Evolutionary conservation across 805 yeast genomes (phyloP).

Genomic region (Lachancea meyersii): DNA sequence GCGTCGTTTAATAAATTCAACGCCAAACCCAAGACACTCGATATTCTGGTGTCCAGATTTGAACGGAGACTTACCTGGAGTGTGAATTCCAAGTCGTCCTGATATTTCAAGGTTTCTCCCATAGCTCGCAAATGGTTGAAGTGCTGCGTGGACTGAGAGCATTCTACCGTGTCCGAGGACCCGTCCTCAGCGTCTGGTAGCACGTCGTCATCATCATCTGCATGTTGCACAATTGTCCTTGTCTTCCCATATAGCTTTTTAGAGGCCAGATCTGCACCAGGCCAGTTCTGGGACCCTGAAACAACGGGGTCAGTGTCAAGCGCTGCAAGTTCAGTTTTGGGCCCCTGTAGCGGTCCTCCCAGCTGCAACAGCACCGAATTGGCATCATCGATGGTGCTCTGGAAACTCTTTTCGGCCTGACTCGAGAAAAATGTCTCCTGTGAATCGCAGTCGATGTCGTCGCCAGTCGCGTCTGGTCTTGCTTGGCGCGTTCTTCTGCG

Average conservation of each 20-base stretch:
- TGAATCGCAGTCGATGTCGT: conserved; percentile 2
- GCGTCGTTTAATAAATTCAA: conserved; percentile 16
- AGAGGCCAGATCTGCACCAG: background rate
- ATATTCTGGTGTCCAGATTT: conserved; percentile 6
- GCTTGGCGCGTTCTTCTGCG: conserved; percentile 12
- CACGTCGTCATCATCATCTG: conserved; percentile 3
- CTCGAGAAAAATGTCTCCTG: conserved; percentile 9
- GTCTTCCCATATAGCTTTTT: conserved; percentile 16
- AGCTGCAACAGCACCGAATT: conserved; percentile 7
- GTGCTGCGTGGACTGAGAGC: conserved; percentile 14
- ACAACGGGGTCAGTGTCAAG: background rate
- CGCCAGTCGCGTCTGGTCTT: background rate
- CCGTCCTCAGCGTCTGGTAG: conserved; percentile 11
- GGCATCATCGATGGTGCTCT: conserved; percentile 9
- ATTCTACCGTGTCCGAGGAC: conserved; percentile 7
- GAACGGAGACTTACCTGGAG: conserved; percentile 5
- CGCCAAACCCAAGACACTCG: conserved; percentile 21
- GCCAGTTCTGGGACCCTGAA: background rate
- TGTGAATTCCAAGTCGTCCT: conserved; percentile 35
- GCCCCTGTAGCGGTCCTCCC: conserved; percentile 5
- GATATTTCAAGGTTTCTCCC: conserved; percentile 33
- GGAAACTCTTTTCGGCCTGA: conserved; percentile 10
- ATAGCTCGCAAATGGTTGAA: conserved; percentile 27
- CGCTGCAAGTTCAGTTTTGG: conserved; percentile 1
- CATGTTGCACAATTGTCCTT: conserved; percentile 18